These are phyloP conservation scores for Stemphylium vesicarium DNA, from an alignment of 2,329 filamentous ascomycete species.

Conservation along the genomic window DNA sequence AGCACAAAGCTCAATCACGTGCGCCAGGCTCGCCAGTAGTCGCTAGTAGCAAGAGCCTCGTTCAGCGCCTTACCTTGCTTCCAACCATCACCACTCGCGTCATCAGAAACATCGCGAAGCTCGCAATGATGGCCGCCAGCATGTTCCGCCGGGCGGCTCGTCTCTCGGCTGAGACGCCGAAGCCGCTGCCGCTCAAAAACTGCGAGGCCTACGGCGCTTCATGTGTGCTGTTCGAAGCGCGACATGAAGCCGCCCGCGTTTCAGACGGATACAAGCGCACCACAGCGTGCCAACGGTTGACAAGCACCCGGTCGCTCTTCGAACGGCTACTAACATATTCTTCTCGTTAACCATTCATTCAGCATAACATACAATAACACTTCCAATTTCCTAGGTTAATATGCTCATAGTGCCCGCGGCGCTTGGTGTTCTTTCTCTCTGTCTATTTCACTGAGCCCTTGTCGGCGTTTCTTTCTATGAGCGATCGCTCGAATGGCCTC, in stretches of 20 bases:
- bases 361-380: constrained; percentile 31
- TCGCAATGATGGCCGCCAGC: constrained; percentile 14
- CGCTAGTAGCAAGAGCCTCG: constrained; percentile 1
- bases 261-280: constrained; percentile 43
- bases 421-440: constrained; percentile 37
- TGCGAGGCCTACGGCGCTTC: constrained; percentile 47
- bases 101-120: constrained; percentile 6
- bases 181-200: constrained; percentile 24
- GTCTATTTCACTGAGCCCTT: constrained; percentile 39
- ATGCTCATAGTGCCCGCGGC: constrained; percentile 45
- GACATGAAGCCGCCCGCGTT: constrained; percentile 45
- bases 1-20: constrained; percentile 6
- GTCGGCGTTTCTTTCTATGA: constrained; percentile 41
- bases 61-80: background rate
- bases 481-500: constrained; percentile 47
- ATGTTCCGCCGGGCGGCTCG: constrained; percentile 19
- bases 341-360: constrained; percentile 31
- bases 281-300: constrained; percentile 45
- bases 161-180: constrained; percentile 40
- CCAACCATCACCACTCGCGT: constrained; percentile 3
- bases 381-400: constrained; percentile 41
- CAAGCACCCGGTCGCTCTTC: constrained; percentile 36
- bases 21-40: background rate
- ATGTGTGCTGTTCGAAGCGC: constrained; percentile 47
- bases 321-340: constrained; percentile 31